Percentiles rank a stretch among this genome's conserved stretches.
Conservation (phyloP, 306 rosid genomes). For the Benincasa hispida region DNA sequence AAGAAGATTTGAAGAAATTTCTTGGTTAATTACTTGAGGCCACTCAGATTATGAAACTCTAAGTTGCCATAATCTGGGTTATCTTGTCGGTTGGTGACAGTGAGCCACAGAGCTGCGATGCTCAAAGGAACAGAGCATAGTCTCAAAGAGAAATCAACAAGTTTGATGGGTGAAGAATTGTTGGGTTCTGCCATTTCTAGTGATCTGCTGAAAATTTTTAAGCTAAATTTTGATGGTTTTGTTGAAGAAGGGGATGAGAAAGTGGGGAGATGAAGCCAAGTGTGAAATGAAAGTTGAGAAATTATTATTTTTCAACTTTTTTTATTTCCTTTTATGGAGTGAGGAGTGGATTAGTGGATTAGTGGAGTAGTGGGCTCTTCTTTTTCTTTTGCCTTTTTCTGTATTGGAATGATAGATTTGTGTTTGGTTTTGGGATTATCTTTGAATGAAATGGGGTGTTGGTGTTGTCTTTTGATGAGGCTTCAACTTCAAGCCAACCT, state of each 20-base stretch:
- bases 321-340: not conserved
- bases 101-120: conserved; percentile 53
- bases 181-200: not conserved
- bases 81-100: conserved; percentile 58
- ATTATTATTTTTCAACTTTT: not conserved
- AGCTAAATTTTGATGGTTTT: not conserved
- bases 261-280: not conserved
- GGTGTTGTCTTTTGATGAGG: not conserved
- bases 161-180: conserved; percentile 24
- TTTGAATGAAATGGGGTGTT: too few species aligned
- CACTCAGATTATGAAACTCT: conserved; percentile 38
- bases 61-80: conserved; percentile 45
- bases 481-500: not conserved
- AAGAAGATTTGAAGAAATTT: too few species aligned
- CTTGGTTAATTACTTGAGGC: conserved; percentile 33
- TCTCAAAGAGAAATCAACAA: conserved; percentile 48
- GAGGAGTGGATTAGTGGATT: not conserved
- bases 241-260: too few species aligned
- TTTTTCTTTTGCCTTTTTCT: not conserved
- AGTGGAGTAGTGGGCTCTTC: not conserved
- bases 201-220: not conserved
- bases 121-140: conserved; percentile 49
- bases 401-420: not conserved
- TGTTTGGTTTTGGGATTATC: not conserved
- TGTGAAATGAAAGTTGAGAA: not conserved